Percentiles rank a stretch among this genome's conserved stretches.
These are phyloP conservation scores for Penicillium sp. DNA, from an alignment of 2,329 filamentous ascomycete species.

Conservation along the genomic window DNA sequence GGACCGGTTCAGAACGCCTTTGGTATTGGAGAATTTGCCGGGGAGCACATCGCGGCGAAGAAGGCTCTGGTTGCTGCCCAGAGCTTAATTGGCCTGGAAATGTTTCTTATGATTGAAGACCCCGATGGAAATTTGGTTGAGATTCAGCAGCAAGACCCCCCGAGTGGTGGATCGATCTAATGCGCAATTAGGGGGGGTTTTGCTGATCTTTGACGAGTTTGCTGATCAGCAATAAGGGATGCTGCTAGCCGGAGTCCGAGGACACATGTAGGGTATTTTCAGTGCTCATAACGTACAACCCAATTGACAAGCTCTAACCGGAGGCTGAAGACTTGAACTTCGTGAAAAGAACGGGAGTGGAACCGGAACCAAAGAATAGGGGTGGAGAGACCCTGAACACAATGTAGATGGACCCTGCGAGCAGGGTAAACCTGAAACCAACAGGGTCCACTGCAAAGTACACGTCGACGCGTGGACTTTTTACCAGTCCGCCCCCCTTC, in stretches of 20 bases:
- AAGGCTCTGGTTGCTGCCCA: slow-evolving; percentile 5
- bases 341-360: background rate
- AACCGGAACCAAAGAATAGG: background rate
- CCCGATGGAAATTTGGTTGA: slow-evolving; percentile 9
- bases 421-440: no score
- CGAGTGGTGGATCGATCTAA: background rate
- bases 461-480: slow-evolving; percentile 16
- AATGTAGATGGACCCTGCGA: background rate
- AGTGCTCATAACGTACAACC: no score
- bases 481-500: background rate
- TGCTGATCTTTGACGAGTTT: background rate
- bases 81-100: slow-evolving; percentile 7
- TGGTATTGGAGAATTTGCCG: slow-evolving; percentile 7
- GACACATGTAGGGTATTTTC: background rate
- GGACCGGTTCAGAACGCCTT: slow-evolving; percentile 7
- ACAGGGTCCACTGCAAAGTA: background rate
- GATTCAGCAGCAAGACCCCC: slow-evolving; percentile 6
- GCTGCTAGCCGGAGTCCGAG: background rate
- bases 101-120: slow-evolving; percentile 9
- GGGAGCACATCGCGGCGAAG: slow-evolving; percentile 7
- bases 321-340: background rate
- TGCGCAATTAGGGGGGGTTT: background rate
- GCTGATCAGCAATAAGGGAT: background rate
- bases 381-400: background rate
- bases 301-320: no score